Evolutionary conservation across 208 protist genomes (phyloP), one percentile per base, ranked within the genome.

Genomic region (Vickermania spadyakhi): DNA sequence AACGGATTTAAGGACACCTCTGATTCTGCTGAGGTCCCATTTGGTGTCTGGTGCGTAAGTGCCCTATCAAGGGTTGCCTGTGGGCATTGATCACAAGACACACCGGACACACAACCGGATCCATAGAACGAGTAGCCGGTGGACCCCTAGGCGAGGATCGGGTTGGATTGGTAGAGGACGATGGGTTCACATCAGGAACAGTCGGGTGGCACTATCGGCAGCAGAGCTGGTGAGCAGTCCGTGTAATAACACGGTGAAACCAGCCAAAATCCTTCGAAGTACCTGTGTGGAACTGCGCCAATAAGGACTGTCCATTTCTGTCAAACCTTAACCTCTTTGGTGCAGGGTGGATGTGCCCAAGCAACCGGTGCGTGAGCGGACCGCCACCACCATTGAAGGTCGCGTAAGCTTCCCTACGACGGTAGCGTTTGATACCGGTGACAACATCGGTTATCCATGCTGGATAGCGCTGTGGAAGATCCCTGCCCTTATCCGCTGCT

Each of bases 1-100:
- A 18, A 45, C 36, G 36, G 11, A 45, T 7, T 45, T 7, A n/a
- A 45, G 18, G 11, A 45, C 36, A 7, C 18, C 36, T 18, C 18
- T 45, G 36, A 18, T 18, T 18, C 18, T 45, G 11, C 11, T 45
- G 11, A 45, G 36, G 18, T 7, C 18, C 36, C 36, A 69, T 54
- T 27, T n/a, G 56, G 55, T 1, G 49, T 59, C 13, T 64, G 2
- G 27, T 63, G 62, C 22, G 58, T 58, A 0, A 56, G 14, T 49
- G 57, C 2, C 13, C 56, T 22, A 2, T 18, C 51, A 28, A 64
- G 36, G 14, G 27, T 69, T 21, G 11, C 26, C 26, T 56, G 64
- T n/a, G 52, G 56, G 45, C 64, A 53, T 42, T 26, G 23, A 18
- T 50, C 25, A 7, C 57, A 52, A 1, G 26, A 55, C 51, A 55